Conservation (phyloP, 192 early-diverging fungal species). For the Coemansia sp. region DNA sequence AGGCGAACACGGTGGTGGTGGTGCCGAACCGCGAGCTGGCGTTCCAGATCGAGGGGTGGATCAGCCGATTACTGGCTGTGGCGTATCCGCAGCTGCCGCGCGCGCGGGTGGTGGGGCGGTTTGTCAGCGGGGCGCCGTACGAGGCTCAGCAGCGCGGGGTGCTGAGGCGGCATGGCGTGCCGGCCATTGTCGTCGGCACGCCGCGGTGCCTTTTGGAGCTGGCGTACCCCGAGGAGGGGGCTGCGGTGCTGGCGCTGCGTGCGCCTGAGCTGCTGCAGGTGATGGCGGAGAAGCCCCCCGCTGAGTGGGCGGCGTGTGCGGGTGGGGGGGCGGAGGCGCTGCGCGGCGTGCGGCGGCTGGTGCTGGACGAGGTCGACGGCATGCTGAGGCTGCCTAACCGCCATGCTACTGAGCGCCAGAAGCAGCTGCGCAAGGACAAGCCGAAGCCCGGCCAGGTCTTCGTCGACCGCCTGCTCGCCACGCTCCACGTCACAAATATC, state of each 20-base stretch:
- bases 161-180: slow-evolving; percentile 33
- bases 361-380: slow-evolving; percentile 48
- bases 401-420: slow-evolving; percentile 13
- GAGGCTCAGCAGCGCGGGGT: slow-evolving; percentile 7
- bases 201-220: slow-evolving; percentile 19
- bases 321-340: neutral
- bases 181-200: slow-evolving; percentile 29
- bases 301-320: neutral
- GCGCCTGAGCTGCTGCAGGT: neutral
- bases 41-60: slow-evolving; percentile 39
- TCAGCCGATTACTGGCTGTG: neutral
- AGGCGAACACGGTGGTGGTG: slow-evolving; percentile 18
- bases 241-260: neutral
- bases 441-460: slow-evolving; percentile 38
- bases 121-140: slow-evolving; percentile 30
- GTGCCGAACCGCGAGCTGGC: slow-evolving; percentile 49
- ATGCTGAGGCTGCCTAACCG: slow-evolving; percentile 32
- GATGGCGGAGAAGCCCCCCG: neutral
- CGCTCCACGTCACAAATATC: neutral
- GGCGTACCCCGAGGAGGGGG: neutral
- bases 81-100: slow-evolving; percentile 19
- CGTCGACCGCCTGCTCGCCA: slow-evolving; percentile 24
- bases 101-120: slow-evolving; percentile 19
- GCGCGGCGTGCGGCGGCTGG: slow-evolving; percentile 23
- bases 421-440: slow-evolving; percentile 18